Evolutionary conservation across 2,329 filamentous ascomycete species (phyloP), one percentile per base, ranked within the genome.

Genomic region (Penicillium sp.): DNA sequence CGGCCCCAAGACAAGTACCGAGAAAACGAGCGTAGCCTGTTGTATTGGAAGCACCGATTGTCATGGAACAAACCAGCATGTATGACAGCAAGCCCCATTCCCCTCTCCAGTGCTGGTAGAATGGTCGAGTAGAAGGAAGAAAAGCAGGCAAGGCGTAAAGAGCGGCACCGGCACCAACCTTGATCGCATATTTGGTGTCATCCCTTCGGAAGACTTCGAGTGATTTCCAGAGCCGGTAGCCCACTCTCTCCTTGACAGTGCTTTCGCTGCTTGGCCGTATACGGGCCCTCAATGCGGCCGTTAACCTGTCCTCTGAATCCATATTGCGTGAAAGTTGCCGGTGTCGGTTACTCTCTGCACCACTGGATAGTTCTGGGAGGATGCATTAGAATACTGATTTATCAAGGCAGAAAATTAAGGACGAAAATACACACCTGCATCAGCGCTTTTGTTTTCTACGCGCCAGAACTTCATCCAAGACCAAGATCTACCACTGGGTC

Each of bases 61-160:
- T 99, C 92, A 97, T 97, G 35, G 90, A 92, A 70, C 92, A 96
- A 23, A 99, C 94, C 69, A 97, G 86, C 93, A 97, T 97, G 78
- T 96, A 97, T 0, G 92, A 96, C 53, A 99, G 74, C 2, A 99
- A 81, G 22, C 94, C 94, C 94, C 94, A 99, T 80, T 99, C 94
- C 27, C 93, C 93, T 70, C 93, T 83, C 91, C 92, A 97, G 66
- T 88, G 88, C 50, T 86, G 82, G 71, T 97, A 99, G 20, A 89
- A 82, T 0, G 89, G 89, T 50, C 92, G 81, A 2, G 92, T 96
- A 8, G 82, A 77, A 1, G 86, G 83, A 31, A 97, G 82, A 67
- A 96, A 99, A 2, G 94, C 88, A 63, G 95, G 89, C 72, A 94
- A 85, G 18, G 92, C 93, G 78, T 93, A 97, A 0, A 97, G 75